A percentile compares a stretch with the other conserved stretches of the same genome.
Conservation (phyloP, 2,329 filamentous ascomycete genomes). For the Pseudopyrenochaeta lycopersici region DNA sequence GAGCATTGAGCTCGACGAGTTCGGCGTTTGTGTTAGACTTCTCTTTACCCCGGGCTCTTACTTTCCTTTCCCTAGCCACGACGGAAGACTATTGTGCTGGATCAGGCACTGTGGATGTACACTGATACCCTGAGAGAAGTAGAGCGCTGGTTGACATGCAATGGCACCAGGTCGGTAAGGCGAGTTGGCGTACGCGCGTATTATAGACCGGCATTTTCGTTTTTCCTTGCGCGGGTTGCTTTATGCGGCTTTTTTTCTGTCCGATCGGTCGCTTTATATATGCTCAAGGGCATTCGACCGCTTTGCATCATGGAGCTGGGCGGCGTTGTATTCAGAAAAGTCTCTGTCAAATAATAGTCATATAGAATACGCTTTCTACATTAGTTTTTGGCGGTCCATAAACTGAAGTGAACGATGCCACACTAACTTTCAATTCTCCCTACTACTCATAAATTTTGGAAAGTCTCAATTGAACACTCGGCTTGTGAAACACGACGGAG, state of each 20-base stretch:
- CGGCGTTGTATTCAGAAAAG: slow-evolving; percentile 36
- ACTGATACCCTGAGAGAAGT: slow-evolving; percentile 43
- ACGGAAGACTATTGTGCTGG: slow-evolving; percentile 13
- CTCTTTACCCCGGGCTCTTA: slow-evolving; percentile 24
- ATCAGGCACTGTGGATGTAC: slow-evolving; percentile 30
- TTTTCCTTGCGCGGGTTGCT: slow-evolving; percentile 15
- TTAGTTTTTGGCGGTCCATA: no score
- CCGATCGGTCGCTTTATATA: slow-evolving; percentile 10
- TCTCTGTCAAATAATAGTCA: slow-evolving; percentile 36
- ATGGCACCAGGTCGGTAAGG: slow-evolving; percentile 8
- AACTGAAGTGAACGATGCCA: no score
- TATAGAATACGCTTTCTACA: slow-evolving; percentile 29
- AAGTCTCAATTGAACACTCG: no score
- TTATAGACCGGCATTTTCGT: slow-evolving; percentile 42
- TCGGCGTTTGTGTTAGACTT: slow-evolving; percentile 37
- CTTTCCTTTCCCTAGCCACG: slow-evolving; percentile 11
- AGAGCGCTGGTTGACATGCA: slow-evolving; percentile 26
- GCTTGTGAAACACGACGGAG: no score
- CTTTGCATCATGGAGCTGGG: slow-evolving; percentile 37
- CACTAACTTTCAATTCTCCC: no score
- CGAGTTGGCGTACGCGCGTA: slow-evolving; percentile 17
- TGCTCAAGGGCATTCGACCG: slow-evolving; percentile 1
- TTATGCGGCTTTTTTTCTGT: slow-evolving; percentile 8
- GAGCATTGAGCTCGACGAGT: neutral
- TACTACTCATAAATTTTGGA: no score